These are phyloP conservation scores for Debaryomycetaceae sp. DNA, from an alignment of 1,139 yeast species.

Conservation along the genomic window DNA sequence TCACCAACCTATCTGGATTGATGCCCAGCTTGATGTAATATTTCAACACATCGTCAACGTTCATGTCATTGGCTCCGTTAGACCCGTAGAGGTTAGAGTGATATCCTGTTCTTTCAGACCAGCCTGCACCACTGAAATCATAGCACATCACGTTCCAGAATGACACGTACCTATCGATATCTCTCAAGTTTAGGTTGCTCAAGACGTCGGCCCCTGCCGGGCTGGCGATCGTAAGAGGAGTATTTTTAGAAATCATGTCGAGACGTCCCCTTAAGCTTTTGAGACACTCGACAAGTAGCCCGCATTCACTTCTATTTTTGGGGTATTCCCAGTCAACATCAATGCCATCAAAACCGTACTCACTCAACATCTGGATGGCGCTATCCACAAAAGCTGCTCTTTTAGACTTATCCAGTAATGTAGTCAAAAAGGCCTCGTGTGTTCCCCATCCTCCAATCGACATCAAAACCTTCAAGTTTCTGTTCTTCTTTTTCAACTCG, in stretches of 20 bases:
- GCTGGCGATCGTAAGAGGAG: slow-evolving; percentile 66
- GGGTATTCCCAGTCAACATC: slow-evolving; percentile 98
- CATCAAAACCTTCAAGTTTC: slow-evolving; percentile 57
- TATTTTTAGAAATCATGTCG: slow-evolving; percentile 17
- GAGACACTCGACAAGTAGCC: slow-evolving; percentile 44
- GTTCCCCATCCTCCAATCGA: slow-evolving; percentile 92
- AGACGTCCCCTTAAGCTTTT: slow-evolving; percentile 38
- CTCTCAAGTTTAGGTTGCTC: slow-evolving; percentile 36
- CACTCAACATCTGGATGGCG: slow-evolving; percentile 43
- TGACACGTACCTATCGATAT: slow-evolving; percentile 56
- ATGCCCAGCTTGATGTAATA: slow-evolving; percentile 44
- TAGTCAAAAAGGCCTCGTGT: slow-evolving; percentile 45
- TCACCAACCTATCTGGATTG: slow-evolving; percentile 48
- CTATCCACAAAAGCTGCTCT: slow-evolving; percentile 49
- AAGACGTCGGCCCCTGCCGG: slow-evolving; percentile 61
- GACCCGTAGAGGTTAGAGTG: slow-evolving; percentile 65
- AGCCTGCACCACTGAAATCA: slow-evolving; percentile 70
- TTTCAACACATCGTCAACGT: slow-evolving; percentile 48
- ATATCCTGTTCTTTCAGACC: slow-evolving; percentile 62
- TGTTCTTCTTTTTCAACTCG: slow-evolving; percentile 44
- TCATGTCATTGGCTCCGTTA: slow-evolving; percentile 42
- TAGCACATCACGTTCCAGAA: slow-evolving; percentile 91
- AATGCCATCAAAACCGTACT: slow-evolving; percentile 79
- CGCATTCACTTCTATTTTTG: slow-evolving; percentile 40
- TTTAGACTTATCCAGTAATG: slow-evolving; percentile 35